Base-by-base conservation (phyloP, 805 yeast species). In the Grigorovia jiainica region DNA sequence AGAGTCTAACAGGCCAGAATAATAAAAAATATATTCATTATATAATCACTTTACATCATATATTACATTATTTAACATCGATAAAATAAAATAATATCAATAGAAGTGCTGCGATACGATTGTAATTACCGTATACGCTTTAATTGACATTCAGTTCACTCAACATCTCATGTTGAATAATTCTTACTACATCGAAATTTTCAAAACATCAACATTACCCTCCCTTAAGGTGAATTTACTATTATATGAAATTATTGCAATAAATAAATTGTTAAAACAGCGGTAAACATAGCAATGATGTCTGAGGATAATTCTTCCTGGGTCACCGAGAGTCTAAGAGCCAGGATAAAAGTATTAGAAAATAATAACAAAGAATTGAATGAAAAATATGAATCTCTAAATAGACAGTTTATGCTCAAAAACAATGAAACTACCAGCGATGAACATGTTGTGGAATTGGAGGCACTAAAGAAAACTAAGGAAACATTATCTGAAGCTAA, bases 251-350 rank as follows among this genome's bases (percentile, higher is more conserved):
- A n/a, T n/a, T n/a, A n/a, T n/a, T n/a, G n/a, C n/a, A n/a, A n/a
- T n/a, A n/a, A n/a, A n/a, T n/a, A n/a, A n/a, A n/a, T n/a, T n/a
- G n/a, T n/a, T n/a, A n/a, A n/a, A n/a, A 92, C 87, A 79, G 95
- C 87, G 61, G 87, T 82, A 70, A 81, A 76, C 72, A 87, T 81
- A 71, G 81, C 81, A 73, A 81, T 87, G 76, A 81, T 81, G 73
- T 27, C 15, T 27, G 31, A 27, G 6, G 16, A 11, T 10, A 27
- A 10, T 15, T 15, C 31, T 13, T 4, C 3, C 6, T 27, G 31
- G 31, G 31, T 27, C 6, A 13, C n/a, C 5, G 31, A 27, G 15
- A 13, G n/a, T 27, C n/a, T 27, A 13, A 6, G n/a, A 13, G 31
- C 11, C 7, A n/a, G 15, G 11, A 13, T 27, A 27, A 10, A 15